Conservation (phyloP, 2,329 filamentous ascomycete genomes). For the Colletotrichum liriopes region DNA sequence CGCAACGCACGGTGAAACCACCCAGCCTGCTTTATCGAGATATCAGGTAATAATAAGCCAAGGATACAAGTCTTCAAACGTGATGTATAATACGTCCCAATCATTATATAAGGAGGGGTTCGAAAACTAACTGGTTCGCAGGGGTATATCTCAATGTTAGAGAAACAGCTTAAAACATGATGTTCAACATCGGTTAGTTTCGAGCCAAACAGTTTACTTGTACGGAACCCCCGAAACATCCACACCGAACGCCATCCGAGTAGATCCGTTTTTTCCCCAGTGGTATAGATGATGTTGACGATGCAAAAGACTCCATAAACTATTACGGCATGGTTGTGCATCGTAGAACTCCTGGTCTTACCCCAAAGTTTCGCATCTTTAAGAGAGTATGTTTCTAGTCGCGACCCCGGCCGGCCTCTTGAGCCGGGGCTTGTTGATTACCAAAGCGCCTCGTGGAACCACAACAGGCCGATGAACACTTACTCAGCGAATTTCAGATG, state of each 20-base stretch:
- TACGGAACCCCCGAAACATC: neutral
- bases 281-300: too few relatives aligned
- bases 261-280: neutral
- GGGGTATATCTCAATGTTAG: neutral
- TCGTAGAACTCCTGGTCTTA: neutral
- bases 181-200: neutral
- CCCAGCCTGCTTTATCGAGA: neutral
- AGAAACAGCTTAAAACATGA: neutral
- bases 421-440: neutral
- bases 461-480: neutral
- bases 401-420: neutral
- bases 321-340: neutral
- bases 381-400: neutral
- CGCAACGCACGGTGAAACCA: neutral
- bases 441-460: neutral
- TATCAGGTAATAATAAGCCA: neutral
- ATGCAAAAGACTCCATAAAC: neutral
- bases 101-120: neutral
- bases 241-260: too few relatives aligned
- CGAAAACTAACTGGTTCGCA: too few relatives aligned
- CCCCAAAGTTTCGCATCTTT: neutral
- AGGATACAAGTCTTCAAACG: too few relatives aligned
- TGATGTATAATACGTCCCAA: neutral
- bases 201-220: neutral
- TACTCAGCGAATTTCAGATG: neutral